These are phyloP conservation scores for Aphanomyces stellatus DNA, from an alignment of 352 stramenopile genomes.

Conservation along the genomic window DNA sequence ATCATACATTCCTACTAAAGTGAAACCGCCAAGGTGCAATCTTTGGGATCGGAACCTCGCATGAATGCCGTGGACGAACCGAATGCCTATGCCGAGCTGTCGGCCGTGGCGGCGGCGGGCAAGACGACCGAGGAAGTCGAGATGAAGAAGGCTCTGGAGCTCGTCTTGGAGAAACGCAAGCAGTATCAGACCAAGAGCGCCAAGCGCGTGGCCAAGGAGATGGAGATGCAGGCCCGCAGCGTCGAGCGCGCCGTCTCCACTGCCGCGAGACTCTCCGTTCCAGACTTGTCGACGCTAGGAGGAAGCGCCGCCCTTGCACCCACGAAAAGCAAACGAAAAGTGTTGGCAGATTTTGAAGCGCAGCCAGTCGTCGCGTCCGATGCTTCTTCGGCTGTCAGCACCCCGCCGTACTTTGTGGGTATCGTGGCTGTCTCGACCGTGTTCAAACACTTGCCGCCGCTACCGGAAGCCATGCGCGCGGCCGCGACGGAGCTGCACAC, in stretches of 20 bases:
- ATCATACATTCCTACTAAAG: too few species aligned
- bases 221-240: neutral
- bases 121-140: neutral
- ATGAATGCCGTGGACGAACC: neutral
- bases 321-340: neutral
- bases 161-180: conserved; percentile 10
- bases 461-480: conserved; percentile 50
- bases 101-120: too few species aligned
- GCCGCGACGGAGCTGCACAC: conserved; percentile 44
- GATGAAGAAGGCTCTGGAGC: neutral
- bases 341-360: neutral
- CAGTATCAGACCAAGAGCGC: neutral
- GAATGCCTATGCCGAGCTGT: neutral
- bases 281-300: neutral
- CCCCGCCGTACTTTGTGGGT: conserved; percentile 14
- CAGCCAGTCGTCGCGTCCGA: too few species aligned
- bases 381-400: neutral
- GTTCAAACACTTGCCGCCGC: conserved; percentile 43
- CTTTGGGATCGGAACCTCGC: neutral
- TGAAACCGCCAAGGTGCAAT: neutral
- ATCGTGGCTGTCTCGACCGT: conserved; percentile 43
- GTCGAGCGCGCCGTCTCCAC: neutral
- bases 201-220: neutral
- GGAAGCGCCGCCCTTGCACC: too few species aligned
- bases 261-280: neutral